These are phyloP conservation scores for Mrakia blollopis DNA, from an alignment of 768 basidiomycete genomes.

Conservation along the genomic window DNA sequence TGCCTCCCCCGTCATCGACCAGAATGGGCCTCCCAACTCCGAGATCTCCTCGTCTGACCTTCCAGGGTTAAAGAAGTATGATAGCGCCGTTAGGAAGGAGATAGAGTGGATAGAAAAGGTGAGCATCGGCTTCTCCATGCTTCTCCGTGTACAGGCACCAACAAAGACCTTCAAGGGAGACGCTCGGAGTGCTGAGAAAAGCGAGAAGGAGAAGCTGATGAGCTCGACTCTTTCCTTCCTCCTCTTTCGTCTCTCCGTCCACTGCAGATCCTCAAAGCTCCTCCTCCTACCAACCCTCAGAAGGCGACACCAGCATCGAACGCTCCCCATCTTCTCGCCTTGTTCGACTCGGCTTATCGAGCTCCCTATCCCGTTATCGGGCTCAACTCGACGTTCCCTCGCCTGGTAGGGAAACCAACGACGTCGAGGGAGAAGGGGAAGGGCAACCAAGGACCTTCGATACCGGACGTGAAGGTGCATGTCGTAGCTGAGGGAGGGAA, in stretches of 20 bases:
- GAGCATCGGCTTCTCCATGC: background rate
- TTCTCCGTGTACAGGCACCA: background rate
- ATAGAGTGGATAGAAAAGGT: constrained; percentile 49
- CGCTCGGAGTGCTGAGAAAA: background rate
- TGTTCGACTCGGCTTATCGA: background rate
- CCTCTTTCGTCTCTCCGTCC: background rate
- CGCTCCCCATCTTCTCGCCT: constrained; percentile 35
- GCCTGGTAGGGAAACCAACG: background rate
- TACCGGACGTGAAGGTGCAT: constrained; percentile 61
- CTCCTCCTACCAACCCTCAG: background rate
- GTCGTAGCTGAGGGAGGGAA: constrained; percentile 69
- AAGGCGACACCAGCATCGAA: constrained; percentile 24
- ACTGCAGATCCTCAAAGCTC: constrained; percentile 28
- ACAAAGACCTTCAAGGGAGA: background rate
- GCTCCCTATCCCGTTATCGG: constrained; percentile 18
- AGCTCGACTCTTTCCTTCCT: background rate
- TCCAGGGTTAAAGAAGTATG: constrained; percentile 48
- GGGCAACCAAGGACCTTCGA: constrained; percentile 42
- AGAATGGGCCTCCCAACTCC: background rate
- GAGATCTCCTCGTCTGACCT: constrained; percentile 33
- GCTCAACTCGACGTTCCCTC: constrained; percentile 24
- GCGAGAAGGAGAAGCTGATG: background rate
- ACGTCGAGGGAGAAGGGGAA: constrained; percentile 27
- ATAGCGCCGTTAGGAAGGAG: constrained; percentile 50
- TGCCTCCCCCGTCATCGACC: constrained; percentile 20